Conservation (phyloP, 257 asterid species). For the Solanum stenotomum region DNA sequence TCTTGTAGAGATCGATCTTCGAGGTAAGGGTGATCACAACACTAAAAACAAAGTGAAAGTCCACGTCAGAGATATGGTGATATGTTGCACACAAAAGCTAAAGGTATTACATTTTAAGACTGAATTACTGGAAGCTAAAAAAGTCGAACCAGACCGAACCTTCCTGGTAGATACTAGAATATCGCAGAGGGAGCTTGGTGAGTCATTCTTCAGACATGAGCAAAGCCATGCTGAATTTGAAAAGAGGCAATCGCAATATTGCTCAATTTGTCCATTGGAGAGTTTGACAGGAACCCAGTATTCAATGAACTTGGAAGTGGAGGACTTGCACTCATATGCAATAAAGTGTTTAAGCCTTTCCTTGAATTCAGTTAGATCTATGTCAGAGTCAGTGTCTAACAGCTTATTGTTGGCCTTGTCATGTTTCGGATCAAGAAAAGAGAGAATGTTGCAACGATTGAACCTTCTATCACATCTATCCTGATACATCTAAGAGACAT, state of each 20-base stretch:
- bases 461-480: conserved; percentile 3
- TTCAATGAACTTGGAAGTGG: conserved; percentile 27
- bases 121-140: background rate
- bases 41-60: conserved; percentile 22
- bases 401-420: background rate
- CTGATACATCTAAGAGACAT: conserved; percentile 6
- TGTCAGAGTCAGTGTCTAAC: conserved; percentile 3
- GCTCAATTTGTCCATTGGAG: conserved; percentile 49
- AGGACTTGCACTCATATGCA: conserved; percentile 21
- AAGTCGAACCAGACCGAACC: conserved; percentile 19
- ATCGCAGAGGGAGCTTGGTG: conserved; percentile 16
- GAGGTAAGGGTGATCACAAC: conserved; percentile 70
- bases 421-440: conserved; percentile 18
- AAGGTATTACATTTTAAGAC: background rate
- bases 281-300: conserved; percentile 70
- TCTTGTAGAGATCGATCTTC: conserved; percentile 31
- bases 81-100: background rate
- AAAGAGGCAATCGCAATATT: conserved; percentile 43
- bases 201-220: conserved; percentile 16
- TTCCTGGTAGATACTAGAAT: conserved; percentile 33
- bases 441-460: conserved; percentile 8
- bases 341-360: conserved; percentile 2
- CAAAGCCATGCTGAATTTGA: conserved; percentile 37
- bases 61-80: conserved; percentile 1
- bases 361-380: conserved; percentile 11